These are phyloP conservation scores for Colletotrichum sublineola DNA, from an alignment of 2,329 filamentous ascomycete species.

Conservation along the genomic window DNA sequence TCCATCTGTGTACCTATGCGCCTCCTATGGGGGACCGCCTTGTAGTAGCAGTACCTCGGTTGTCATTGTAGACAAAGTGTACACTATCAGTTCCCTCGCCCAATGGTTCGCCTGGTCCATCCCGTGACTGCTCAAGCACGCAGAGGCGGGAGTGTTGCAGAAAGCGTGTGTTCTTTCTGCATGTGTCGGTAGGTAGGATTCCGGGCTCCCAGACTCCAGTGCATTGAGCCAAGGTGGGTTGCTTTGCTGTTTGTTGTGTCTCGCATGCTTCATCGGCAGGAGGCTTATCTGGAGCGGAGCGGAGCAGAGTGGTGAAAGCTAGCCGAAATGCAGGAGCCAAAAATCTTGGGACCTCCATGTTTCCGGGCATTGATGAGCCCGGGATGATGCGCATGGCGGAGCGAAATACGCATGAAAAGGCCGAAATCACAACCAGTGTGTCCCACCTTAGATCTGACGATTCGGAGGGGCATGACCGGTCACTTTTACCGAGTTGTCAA, in stretches of 20 bases:
- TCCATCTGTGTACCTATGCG: no score
- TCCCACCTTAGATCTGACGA: constrained; percentile 32
- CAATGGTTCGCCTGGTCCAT: not conserved
- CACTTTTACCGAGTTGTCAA: constrained; percentile 37
- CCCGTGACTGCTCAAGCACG: constrained; percentile 3
- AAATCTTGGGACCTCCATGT: constrained; percentile 33
- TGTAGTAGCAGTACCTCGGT: not conserved
- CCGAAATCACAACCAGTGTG: constrained; percentile 37
- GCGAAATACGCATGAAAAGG: constrained; percentile 40
- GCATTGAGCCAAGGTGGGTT: constrained; percentile 27
- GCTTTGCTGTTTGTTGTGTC: constrained; percentile 28
- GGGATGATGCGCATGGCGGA: constrained; percentile 39
- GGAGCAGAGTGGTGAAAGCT: constrained; percentile 8
- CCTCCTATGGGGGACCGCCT: no score
- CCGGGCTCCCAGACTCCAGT: not conserved
- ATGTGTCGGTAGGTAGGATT: not conserved
- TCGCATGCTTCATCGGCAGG: constrained; percentile 27
- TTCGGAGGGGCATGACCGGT: constrained; percentile 37
- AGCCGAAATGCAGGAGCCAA: constrained; percentile 26
- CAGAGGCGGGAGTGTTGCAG: constrained; percentile 1
- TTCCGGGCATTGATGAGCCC: constrained; percentile 37
- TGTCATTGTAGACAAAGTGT: not conserved
- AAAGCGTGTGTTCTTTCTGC: not conserved
- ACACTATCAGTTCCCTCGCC: not conserved
- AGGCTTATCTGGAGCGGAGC: constrained; percentile 15